These are phyloP conservation scores for Exsudoporus frostii DNA, from an alignment of 768 basidiomycete species.

Conservation along the genomic window DNA sequence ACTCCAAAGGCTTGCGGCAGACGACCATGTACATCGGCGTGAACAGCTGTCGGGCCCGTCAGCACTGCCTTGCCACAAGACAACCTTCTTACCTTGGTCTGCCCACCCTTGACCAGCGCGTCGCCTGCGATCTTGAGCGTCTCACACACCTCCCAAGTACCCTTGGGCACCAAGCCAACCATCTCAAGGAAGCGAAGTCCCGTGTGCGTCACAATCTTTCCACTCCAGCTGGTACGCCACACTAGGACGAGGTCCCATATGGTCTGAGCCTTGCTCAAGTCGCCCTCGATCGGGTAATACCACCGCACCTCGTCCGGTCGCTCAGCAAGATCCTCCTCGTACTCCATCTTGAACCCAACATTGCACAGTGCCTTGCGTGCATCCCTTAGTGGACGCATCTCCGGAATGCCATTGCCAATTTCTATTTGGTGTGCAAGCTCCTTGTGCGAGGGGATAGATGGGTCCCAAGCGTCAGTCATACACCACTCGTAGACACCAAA, in stretches of 20 bases:
- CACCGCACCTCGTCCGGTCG: conserved; percentile 76
- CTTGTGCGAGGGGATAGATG: conserved; percentile 82
- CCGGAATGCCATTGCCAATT: conserved; percentile 94
- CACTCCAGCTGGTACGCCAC: conserved; percentile 88
- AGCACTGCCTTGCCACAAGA: not conserved
- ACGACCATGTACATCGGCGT: conserved; percentile 84
- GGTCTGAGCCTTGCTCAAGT: conserved; percentile 89
- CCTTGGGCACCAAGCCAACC: conserved; percentile 82
- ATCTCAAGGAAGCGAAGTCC: conserved; percentile 74
- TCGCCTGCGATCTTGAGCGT: conserved; percentile 79
- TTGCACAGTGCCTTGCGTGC: conserved; percentile 74
- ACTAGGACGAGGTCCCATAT: conserved; percentile 87
- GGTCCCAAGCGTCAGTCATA: conserved; percentile 96
- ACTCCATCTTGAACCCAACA: conserved; percentile 85
- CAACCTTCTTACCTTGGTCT: conserved; percentile 61
- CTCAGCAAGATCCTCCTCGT: conserved; percentile 93
- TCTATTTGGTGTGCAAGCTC: conserved; percentile 88
- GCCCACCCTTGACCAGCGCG: conserved; percentile 79
- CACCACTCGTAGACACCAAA: conserved; percentile 99
- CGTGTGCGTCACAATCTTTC: conserved; percentile 80
- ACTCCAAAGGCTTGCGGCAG: conserved; percentile 46
- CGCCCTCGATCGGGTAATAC: conserved; percentile 98
- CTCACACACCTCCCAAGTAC: conserved; percentile 88
- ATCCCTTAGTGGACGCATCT: conserved; percentile 78
- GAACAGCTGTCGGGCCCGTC: conserved; percentile 55